Percentiles rank a stretch among this genome's conserved stretches.
Conservation (phyloP, 1,284 basidiomycete species). For the Coriolopsis trogii region DNA sequence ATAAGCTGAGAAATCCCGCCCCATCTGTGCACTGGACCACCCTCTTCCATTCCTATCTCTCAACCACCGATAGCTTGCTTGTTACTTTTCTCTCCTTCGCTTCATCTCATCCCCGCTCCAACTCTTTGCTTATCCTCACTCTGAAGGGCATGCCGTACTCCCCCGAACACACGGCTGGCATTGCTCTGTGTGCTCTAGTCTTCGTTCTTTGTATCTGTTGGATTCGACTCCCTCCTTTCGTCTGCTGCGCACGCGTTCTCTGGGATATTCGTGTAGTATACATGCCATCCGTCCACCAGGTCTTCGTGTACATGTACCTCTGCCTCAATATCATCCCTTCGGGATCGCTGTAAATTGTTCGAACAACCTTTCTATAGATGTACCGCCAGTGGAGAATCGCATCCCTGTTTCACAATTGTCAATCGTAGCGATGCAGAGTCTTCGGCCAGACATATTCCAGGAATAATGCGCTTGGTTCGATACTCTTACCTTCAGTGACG, state of each 20-base stretch:
- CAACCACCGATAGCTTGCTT: too few species aligned
- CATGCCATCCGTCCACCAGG: too few species aligned
- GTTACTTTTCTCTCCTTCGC: not conserved
- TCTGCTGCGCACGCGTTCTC: constrained; percentile 22
- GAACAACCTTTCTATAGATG: constrained; percentile 3
- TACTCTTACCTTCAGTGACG: too few species aligned
- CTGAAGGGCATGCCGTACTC: too few species aligned
- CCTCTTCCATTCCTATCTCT: constrained; percentile 3
- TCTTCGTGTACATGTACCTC: constrained; percentile 12
- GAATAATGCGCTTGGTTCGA: too few species aligned
- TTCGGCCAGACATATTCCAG: not conserved
- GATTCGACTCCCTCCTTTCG: constrained; percentile 15
- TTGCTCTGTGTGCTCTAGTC: constrained; percentile 1
- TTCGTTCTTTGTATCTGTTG: constrained; percentile 8
- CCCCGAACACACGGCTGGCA: not conserved
- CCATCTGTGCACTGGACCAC: constrained; percentile 2
- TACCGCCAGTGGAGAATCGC: not conserved
- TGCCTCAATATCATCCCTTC: constrained; percentile 1
- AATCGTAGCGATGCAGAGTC: not conserved
- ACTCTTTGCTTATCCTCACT: constrained; percentile 1
- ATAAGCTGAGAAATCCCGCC: constrained; percentile 11
- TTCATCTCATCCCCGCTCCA: not conserved
- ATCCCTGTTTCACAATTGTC: not conserved
- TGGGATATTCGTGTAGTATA: too few species aligned
- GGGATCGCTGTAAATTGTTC: too few species aligned